These are phyloP conservation scores for Hebeloma cylindrosporum DNA, from an alignment of 768 basidiomycete species.

Conservation along the genomic window DNA sequence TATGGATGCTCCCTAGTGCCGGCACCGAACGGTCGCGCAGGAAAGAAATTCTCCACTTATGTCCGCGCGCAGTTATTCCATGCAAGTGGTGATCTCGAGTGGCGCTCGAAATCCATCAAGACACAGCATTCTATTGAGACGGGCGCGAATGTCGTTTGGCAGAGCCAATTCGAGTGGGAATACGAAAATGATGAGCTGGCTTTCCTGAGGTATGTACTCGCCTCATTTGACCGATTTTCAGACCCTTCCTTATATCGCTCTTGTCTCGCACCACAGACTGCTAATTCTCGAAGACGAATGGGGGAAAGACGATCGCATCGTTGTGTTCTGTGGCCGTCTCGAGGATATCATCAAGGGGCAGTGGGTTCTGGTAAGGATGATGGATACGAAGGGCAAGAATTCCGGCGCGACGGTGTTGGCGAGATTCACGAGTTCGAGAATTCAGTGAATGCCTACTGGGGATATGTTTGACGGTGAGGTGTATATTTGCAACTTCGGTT, in stretches of 20 bases:
- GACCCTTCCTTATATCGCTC: background rate
- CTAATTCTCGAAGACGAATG: conserved; percentile 41
- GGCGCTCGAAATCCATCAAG: conserved; percentile 44
- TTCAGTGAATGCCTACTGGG: conserved; percentile 8
- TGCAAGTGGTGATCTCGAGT: conserved; percentile 35
- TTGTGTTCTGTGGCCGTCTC: conserved; percentile 53
- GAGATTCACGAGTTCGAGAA: conserved; percentile 12
- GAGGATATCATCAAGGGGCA: conserved; percentile 42
- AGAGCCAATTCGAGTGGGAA: conserved; percentile 48
- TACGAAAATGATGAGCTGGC: conserved; percentile 50
- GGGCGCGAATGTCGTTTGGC: conserved; percentile 43
- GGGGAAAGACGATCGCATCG: conserved; percentile 46
- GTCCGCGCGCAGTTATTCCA: conserved; percentile 48
- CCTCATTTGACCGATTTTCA: background rate
- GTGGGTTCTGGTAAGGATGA: conserved; percentile 49
- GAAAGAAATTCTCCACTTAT: conserved; percentile 43
- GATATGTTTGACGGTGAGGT: too few relatives aligned
- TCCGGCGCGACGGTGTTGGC: conserved; percentile 37
- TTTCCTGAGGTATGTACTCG: conserved; percentile 47
- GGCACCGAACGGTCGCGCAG: conserved; percentile 37
- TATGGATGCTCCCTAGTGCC: conserved; percentile 38
- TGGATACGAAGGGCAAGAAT: conserved; percentile 52
- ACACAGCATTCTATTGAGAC: conserved; percentile 28
- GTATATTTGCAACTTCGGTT: too few relatives aligned
- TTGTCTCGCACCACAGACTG: conserved; percentile 25